Conservation (phyloP, 768 basidiomycete species). For the Boletales sp. region DNA sequence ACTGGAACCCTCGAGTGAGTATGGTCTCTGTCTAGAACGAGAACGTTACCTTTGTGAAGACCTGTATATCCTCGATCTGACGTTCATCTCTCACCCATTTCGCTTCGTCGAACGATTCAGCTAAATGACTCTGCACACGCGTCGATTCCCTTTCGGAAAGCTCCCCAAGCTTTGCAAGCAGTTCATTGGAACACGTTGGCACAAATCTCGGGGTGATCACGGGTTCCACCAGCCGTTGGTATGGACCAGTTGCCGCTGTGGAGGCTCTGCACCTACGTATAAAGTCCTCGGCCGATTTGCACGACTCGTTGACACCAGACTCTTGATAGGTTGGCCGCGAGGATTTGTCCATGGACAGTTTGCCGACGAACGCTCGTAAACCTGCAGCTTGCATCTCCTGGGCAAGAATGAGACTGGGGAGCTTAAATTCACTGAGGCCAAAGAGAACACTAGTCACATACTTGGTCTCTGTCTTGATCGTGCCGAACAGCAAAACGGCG, state of each 20-base stretch:
- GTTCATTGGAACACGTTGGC: slow-evolving; percentile 76
- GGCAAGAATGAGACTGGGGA: slow-evolving; percentile 69
- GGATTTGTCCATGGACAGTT: slow-evolving; percentile 86
- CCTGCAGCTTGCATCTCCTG: slow-evolving; percentile 67
- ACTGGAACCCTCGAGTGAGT: slow-evolving; percentile 35
- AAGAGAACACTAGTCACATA: slow-evolving; percentile 31
- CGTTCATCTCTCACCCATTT: slow-evolving; percentile 63
- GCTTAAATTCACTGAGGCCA: background rate
- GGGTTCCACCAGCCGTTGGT: slow-evolving; percentile 63
- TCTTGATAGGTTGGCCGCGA: slow-evolving; percentile 71
- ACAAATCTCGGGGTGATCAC: slow-evolving; percentile 89
- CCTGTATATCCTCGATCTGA: slow-evolving; percentile 64
- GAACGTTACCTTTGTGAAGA: slow-evolving; percentile 60
- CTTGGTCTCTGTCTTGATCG: slow-evolving; percentile 82
- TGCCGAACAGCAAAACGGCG: slow-evolving; percentile 76
- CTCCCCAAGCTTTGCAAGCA: slow-evolving; percentile 59
- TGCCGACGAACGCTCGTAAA: slow-evolving; percentile 80
- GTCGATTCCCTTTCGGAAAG: slow-evolving; percentile 46
- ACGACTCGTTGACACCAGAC: slow-evolving; percentile 45
- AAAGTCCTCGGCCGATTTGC: slow-evolving; percentile 53
- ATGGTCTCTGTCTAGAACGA: background rate
- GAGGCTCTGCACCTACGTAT: slow-evolving; percentile 46
- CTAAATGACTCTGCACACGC: slow-evolving; percentile 77
- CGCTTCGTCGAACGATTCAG: slow-evolving; percentile 75
- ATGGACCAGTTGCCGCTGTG: slow-evolving; percentile 36